Conservation (phyloP, 2,329 filamentous ascomycete species). For the Macrophomina pseudophaseolina region DNA sequence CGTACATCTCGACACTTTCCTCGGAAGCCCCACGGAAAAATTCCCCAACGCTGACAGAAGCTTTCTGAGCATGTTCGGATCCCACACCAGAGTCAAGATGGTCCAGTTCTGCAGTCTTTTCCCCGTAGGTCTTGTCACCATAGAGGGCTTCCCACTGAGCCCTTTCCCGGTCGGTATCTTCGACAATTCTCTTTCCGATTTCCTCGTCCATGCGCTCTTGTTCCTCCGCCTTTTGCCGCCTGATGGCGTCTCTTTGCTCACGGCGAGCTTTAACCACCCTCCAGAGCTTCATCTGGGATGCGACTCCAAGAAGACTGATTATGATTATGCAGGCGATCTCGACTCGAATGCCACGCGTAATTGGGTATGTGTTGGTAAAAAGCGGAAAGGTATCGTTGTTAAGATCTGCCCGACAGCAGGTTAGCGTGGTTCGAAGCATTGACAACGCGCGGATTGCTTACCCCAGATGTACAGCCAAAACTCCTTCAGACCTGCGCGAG, state of each 20-base stretch:
- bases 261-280: slow-evolving; percentile 69
- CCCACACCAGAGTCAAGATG: slow-evolving; percentile 59
- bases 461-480: slow-evolving; percentile 95
- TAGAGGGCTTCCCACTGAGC: slow-evolving; percentile 79
- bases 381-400: slow-evolving; percentile 82
- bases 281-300: slow-evolving; percentile 88
- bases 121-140: slow-evolving; percentile 59
- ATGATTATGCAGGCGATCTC: slow-evolving; percentile 81
- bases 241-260: slow-evolving; percentile 51
- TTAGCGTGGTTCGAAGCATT: background rate
- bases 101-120: slow-evolving; percentile 33
- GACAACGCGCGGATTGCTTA: slow-evolving; percentile 42
- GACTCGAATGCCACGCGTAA: slow-evolving; percentile 84
- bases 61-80: slow-evolving; percentile 40
- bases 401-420: slow-evolving; percentile 54
- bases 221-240: slow-evolving; percentile 60
- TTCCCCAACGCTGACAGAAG: slow-evolving; percentile 40
- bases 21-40: slow-evolving; percentile 42
- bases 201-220: slow-evolving; percentile 71
- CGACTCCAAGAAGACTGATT: slow-evolving; percentile 73
- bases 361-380: slow-evolving; percentile 76
- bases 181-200: slow-evolving; percentile 70
- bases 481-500: slow-evolving; percentile 87
- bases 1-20: slow-evolving; percentile 61
- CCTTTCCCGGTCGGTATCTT: slow-evolving; percentile 65